Evolutionary conservation across 2,329 filamentous ascomycete genomes (phyloP).

Genomic region (Aureobasidium sp.): DNA sequence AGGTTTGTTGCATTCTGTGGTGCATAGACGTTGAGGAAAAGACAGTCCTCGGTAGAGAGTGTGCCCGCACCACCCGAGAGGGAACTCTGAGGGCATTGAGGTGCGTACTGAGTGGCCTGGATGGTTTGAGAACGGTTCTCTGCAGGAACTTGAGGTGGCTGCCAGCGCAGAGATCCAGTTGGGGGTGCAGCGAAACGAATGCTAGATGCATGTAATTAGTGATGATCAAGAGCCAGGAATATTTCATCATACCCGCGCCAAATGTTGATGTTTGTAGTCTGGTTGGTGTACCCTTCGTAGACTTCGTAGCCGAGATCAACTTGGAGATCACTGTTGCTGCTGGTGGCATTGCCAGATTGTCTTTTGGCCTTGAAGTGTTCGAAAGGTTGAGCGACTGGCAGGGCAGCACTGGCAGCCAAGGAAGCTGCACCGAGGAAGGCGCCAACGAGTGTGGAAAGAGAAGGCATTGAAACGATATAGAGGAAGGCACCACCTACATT

Average conservation of each 20-base stretch:
- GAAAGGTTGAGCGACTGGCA: slow-evolving; percentile 7
- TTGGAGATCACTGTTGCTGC: background rate
- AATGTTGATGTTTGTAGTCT: slow-evolving; percentile 9
- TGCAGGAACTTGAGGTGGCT: slow-evolving; percentile 23
- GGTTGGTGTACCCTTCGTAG: slow-evolving; percentile 11
- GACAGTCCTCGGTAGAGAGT: slow-evolving; percentile 47
- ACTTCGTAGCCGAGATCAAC: slow-evolving; percentile 15
- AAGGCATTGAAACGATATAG: background rate
- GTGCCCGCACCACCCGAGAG: slow-evolving; percentile 11
- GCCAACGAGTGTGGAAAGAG: background rate
- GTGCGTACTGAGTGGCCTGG: slow-evolving; percentile 17
- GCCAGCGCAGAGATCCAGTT: slow-evolving; percentile 23
- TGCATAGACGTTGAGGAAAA: slow-evolving; percentile 52
- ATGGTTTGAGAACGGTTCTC: slow-evolving; percentile 22
- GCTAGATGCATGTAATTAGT: slow-evolving; percentile 15
- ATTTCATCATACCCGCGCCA: slow-evolving; percentile 17
- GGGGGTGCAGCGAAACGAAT: slow-evolving; percentile 25
- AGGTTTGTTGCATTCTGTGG: slow-evolving; percentile 33
- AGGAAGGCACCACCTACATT: background rate
- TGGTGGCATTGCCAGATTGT: background rate
- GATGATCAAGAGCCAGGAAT: too few species aligned
- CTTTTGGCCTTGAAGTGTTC: slow-evolving; percentile 12
- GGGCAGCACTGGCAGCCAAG: background rate
- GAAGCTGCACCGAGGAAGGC: slow-evolving; percentile 4
- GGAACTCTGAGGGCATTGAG: slow-evolving; percentile 23